phyloP scores from a whole-genome alignment of 2,329 filamentous ascomycete genomes.

The Orbilia javanica region DNA sequence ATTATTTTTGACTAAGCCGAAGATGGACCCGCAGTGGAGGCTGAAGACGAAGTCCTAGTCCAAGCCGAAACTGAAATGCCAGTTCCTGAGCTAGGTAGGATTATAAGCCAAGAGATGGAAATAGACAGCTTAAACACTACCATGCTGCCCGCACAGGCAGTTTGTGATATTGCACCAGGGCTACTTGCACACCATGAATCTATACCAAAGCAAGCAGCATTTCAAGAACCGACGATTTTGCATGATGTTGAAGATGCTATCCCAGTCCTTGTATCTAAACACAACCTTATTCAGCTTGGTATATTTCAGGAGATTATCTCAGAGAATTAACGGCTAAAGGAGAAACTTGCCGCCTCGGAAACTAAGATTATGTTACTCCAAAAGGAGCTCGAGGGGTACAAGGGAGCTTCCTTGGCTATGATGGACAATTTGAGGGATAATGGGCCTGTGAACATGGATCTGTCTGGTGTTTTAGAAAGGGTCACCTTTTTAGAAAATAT shows the following conservation, averaged over 20 bases:
- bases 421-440: background rate
- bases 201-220: background rate
- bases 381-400: background rate
- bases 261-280: conserved; percentile 1
- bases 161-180: background rate
- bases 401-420: background rate
- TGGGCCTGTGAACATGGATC: background rate
- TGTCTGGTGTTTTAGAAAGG: background rate
- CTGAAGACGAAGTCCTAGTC: no score
- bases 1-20: background rate
- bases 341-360: background rate
- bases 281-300: background rate
- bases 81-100: background rate
- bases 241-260: background rate
- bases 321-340: background rate
- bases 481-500: background rate
- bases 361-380: background rate
- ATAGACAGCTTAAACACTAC: background rate
- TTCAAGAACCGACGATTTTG: background rate
- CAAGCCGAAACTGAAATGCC: background rate
- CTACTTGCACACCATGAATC: background rate
- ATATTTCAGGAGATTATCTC: background rate
- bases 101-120: background rate
- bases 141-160: background rate
- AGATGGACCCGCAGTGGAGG: no score